Percentiles rank a stretch among this genome's conserved stretches.
phyloP scores from a whole-genome alignment of 2,329 filamentous ascomycete species.

The Ceratocystis cubensis region DNA sequence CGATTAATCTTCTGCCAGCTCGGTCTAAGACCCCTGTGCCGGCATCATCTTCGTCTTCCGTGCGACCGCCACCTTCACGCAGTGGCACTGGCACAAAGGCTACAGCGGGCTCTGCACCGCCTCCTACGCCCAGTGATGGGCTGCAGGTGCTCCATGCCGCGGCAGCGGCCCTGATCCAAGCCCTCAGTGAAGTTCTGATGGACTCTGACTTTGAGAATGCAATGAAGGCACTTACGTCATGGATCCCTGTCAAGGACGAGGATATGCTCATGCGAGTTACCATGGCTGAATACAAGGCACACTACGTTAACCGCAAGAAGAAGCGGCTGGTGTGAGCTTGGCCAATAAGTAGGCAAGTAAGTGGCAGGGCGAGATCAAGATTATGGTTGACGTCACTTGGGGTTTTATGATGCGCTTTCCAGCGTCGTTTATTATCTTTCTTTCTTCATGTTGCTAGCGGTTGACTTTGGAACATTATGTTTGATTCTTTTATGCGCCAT shows the following conservation, averaged over 20 bases:
- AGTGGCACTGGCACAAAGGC: conserved; percentile 9
- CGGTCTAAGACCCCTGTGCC: conserved; percentile 92
- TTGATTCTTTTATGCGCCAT: not conserved
- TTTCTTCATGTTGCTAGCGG: not conserved
- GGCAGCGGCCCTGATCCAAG: conserved; percentile 79
- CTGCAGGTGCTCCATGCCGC: conserved; percentile 84
- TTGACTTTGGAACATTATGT: not conserved
- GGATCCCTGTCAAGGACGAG: conserved; percentile 87
- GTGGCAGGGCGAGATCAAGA: not conserved
- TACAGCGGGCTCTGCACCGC: conserved; percentile 19
- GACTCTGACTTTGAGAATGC: conserved; percentile 94
- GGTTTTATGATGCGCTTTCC: not conserved
- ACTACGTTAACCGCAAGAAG: conserved; percentile 20
- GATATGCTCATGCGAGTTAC: conserved; percentile 86
- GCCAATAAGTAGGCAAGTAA: not conserved
- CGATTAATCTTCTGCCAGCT: conserved; percentile 62
- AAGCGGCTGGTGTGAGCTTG: conserved; percentile 11
- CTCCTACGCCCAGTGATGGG: conserved; percentile 31
- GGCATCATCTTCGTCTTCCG: conserved; percentile 93
- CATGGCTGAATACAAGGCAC: conserved; percentile 66
- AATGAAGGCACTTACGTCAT: conserved; percentile 93
- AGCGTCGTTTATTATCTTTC: not conserved
- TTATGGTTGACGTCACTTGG: not conserved
- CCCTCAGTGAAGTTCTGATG: conserved; percentile 73
- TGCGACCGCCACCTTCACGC: conserved; percentile 30